phyloP scores from a whole-genome alignment of 768 basidiomycete species.

The Leccinum subgranulosum region DNA sequence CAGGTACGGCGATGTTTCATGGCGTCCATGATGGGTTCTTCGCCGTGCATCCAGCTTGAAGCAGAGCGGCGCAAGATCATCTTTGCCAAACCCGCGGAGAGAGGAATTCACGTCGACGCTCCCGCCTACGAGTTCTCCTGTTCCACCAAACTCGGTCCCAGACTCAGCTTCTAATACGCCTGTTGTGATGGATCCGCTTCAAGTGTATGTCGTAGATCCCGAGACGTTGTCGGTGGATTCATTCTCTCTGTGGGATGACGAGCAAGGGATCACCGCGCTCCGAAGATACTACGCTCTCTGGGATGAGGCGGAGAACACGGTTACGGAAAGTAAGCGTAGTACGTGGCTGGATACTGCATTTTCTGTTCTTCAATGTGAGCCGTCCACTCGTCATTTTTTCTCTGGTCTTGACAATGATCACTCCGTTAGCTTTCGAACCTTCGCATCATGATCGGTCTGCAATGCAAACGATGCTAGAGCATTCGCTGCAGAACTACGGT shows the following conservation, averaged over 20 bases:
- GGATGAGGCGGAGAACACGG: conserved; percentile 64
- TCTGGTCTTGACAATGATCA: neutral
- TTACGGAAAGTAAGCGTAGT: conserved; percentile 63
- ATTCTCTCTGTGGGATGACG: conserved; percentile 59
- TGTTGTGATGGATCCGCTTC: conserved; percentile 28
- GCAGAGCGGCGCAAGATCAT: conserved; percentile 61
- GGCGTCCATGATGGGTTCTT: conserved; percentile 62
- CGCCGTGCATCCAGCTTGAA: conserved; percentile 54
- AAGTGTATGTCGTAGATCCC: conserved; percentile 56
- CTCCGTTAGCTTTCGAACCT: conserved; percentile 62
- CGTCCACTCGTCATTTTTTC: neutral
- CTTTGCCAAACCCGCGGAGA: conserved; percentile 46
- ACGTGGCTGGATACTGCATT: conserved; percentile 71
- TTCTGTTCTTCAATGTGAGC: conserved; percentile 70
- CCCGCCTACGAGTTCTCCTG: conserved; percentile 27
- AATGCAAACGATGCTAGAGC: conserved; percentile 71
- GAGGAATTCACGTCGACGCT: conserved; percentile 52
- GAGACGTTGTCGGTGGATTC: conserved; percentile 49
- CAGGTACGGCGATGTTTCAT: conserved; percentile 68
- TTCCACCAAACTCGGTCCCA: conserved; percentile 5
- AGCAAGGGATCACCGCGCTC: conserved; percentile 59
- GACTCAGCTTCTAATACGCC: conserved; percentile 33
- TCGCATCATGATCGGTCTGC: conserved; percentile 58
- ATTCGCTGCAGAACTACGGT: conserved; percentile 70
- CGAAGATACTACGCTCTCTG: conserved; percentile 67